phyloP scores from a whole-genome alignment of 73 alveolate species.

The Paramecium octaurelia region DNA sequence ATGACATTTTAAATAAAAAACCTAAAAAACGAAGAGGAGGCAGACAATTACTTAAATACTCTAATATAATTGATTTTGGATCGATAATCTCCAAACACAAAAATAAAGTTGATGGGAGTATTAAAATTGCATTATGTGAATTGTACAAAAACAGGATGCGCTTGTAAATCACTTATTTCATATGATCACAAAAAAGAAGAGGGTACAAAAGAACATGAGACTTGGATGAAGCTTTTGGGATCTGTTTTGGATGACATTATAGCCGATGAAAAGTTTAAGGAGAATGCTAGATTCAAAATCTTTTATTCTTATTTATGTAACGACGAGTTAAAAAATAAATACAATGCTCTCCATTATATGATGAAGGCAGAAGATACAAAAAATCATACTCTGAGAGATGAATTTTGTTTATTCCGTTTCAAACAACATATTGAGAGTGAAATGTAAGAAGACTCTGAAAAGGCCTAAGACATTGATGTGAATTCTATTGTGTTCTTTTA shows the following conservation, averaged over 20 bases:
- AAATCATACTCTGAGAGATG: slow-evolving; percentile 46
- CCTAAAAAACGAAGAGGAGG: slow-evolving; percentile 51
- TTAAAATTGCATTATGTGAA: slow-evolving; percentile 39
- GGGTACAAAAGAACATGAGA: background rate
- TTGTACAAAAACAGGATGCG: slow-evolving; percentile 35
- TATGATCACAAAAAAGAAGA: slow-evolving; percentile 11
- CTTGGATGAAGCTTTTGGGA: slow-evolving; percentile 26
- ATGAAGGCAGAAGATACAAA: slow-evolving; percentile 60
- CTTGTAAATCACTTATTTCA: slow-evolving; percentile 21
- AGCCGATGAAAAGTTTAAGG: slow-evolving; percentile 35
- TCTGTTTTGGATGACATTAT: slow-evolving; percentile 27
- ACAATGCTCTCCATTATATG: slow-evolving; percentile 52
- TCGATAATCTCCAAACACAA: slow-evolving; percentile 34
- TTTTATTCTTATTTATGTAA: slow-evolving; percentile 43
- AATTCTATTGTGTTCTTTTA: slow-evolving; percentile 44
- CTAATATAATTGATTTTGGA: slow-evolving; percentile 21
- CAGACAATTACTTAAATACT: slow-evolving; percentile 37
- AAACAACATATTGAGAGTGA: slow-evolving; percentile 55
- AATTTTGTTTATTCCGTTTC: slow-evolving; percentile 50
- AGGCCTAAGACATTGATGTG: slow-evolving; percentile 55
- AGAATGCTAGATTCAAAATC: slow-evolving; percentile 48
- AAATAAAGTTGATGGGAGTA: slow-evolving; percentile 39
- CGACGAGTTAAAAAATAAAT: slow-evolving; percentile 51
- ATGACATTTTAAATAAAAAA: slow-evolving; percentile 19
- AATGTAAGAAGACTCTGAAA: slow-evolving; percentile 49